Percentiles rank a stretch among this genome's conserved stretches.
phyloP scores from a whole-genome alignment of 208 protist species.

The Crithidia fasciculata region DNA sequence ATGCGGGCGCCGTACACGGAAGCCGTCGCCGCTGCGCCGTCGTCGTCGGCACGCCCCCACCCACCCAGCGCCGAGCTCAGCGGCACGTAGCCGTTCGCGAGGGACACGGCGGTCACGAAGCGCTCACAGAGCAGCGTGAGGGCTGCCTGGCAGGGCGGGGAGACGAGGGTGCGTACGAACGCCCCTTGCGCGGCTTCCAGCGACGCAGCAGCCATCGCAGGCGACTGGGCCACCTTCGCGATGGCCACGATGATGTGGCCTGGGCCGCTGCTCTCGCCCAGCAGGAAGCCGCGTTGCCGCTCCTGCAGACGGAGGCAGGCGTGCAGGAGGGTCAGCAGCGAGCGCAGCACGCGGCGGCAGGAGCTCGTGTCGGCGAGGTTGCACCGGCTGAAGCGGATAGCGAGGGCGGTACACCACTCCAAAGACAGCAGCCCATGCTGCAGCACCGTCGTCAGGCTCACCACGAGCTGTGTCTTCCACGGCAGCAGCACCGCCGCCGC shows the following conservation, averaged over 20 bases:
- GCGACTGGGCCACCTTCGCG: conserved; percentile 25
- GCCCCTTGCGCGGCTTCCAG: conserved; percentile 29
- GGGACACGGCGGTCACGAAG: conserved; percentile 37
- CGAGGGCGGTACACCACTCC: conserved; percentile 50
- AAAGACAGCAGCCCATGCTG: conserved; percentile 56
- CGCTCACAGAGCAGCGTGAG: conserved; percentile 56
- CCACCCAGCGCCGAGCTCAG: conserved; percentile 29
- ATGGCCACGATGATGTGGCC: conserved; percentile 53
- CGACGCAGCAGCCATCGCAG: conserved; percentile 23
- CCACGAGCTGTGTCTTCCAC: conserved; percentile 66
- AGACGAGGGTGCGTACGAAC: conserved; percentile 30
- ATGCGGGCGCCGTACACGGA: conserved; percentile 25
- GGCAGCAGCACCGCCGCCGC: conserved; percentile 41
- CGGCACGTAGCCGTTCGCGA: conserved; percentile 61
- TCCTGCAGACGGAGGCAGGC: conserved; percentile 58
- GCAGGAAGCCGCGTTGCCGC: conserved; percentile 26
- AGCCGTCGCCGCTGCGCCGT: conserved; percentile 7
- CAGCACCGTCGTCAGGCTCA: conserved; percentile 53
- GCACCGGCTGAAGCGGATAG: conserved; percentile 51
- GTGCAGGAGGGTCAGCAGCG: conserved; percentile 53
- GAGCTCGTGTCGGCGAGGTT: conserved; percentile 61
- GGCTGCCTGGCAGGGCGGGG: conserved; percentile 53
- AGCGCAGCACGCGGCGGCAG: conserved; percentile 53
- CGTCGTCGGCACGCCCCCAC: conserved; percentile 13
- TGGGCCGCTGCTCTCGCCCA: conserved; percentile 34